Base-by-base conservation (phyloP, 257 asterid species). In the Solanum pimpinellifolium region DNA sequence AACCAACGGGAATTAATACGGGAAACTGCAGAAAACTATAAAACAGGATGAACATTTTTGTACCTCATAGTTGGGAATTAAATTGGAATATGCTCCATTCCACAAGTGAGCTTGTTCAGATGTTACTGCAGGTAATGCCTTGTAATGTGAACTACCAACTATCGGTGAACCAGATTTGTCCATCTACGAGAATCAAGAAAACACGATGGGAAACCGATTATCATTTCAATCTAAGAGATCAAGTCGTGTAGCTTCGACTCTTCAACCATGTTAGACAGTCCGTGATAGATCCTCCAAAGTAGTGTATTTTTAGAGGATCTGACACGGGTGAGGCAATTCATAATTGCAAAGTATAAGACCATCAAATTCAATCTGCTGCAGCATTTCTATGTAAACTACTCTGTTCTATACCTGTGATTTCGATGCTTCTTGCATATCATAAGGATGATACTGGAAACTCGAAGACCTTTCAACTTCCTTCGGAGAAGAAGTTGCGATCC, bases 401-500 rank as follows among this genome's bases (percentile, higher is more conserved):
- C 46, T 65, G 18, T 37, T 18, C 21, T 3, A 46, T 84, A 92
- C 97, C 95, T 90, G 92, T 2, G 88, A 85, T 83, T 87, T 82
- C 5, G 86, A 90, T 73, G 93, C 83, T 33, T 86, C 91, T 82
- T 91, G 92, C 75, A 88, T 89, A 39, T 92, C 89, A 23, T 91
- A 89, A 15, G 94, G 91, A 89, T 89, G 93, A 92, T 89, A 90
- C 21, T 87, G 91, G 75, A 90, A 84, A 21, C 29, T 44, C 80
- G 89, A 88, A n/a, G 73, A 82, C 86, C 91, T 90, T 82, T 87
- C 94, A 75, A 77, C 88, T 84, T 91, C 93, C 87, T 92, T 91
- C 2, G 86, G 87, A 78, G 91, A 91, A 70, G 94, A 86, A 86
- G 87, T 91, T 10, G 96, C 91, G 37, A 95, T 94, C 85, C 97